Percentiles rank a stretch among this genome's conserved stretches.
phyloP scores from a whole-genome alignment of 345 rosid genomes.

The Aquilaria yunnanensis region DNA sequence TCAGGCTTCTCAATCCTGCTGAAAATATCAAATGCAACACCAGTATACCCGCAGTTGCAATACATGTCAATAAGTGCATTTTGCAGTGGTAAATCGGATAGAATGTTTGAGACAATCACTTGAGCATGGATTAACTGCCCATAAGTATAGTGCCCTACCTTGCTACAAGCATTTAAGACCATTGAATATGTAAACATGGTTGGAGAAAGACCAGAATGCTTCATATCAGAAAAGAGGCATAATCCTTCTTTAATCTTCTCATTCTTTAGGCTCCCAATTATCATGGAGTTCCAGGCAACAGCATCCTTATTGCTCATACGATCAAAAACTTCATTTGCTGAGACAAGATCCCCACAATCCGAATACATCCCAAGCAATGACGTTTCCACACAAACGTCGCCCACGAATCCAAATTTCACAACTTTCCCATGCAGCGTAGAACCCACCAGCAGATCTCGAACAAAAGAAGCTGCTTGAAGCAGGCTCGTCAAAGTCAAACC shows the following conservation, averaged over 20 bases:
- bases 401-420: conserved; percentile 38
- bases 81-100: conserved; percentile 53
- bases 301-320: conserved; percentile 46
- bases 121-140: conserved; percentile 58
- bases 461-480: conserved; percentile 47
- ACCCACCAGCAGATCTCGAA: conserved; percentile 48
- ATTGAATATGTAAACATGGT: conserved; percentile 67
- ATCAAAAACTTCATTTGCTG: conserved; percentile 43
- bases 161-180: conserved; percentile 63
- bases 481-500: conserved; percentile 65
- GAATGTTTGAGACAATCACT: conserved; percentile 28
- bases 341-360: conserved; percentile 54
- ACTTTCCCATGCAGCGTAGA: conserved; percentile 44
- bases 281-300: conserved; percentile 74
- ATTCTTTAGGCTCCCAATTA: conserved; percentile 63
- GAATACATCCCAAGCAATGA: conserved; percentile 74
- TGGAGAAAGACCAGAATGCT: conserved; percentile 43
- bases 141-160: conserved; percentile 28
- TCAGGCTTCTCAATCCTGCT: conserved; percentile 35
- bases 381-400: conserved; percentile 56
- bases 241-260: conserved; percentile 41
- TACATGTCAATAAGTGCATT: conserved; percentile 90
- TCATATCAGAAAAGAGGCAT: conserved; percentile 38
- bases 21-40: conserved; percentile 40
- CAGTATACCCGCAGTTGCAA: conserved; percentile 48